Conservation (phyloP, 148 eudicot genomes). For the Tetragonia tetragonoides region DNA sequence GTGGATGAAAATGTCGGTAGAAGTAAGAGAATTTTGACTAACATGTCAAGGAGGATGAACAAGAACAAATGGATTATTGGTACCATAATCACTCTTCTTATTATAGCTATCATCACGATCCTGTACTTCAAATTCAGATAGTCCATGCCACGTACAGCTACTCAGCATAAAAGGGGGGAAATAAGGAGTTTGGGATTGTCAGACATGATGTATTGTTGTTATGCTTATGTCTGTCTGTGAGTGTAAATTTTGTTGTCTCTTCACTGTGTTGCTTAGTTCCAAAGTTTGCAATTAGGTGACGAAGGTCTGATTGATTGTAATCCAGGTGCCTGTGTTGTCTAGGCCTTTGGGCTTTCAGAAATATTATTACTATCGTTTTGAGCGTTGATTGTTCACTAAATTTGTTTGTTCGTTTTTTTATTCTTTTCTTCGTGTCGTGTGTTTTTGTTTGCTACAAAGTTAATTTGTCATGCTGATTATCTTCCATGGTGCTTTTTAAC, state of each 20-base stretch:
- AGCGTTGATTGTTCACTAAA: too few species aligned
- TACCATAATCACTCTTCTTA: conserved; percentile 41
- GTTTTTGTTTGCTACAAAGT: too few species aligned
- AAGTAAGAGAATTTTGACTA: conserved; percentile 51
- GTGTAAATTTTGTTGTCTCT: not conserved
- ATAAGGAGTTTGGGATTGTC: not conserved
- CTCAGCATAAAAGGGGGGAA: not conserved
- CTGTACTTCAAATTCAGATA: conserved; percentile 50
- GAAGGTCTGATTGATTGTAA: too few species aligned
- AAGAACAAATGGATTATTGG: conserved; percentile 56
- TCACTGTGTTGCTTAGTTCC: not conserved
- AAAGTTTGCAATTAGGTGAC: not conserved
- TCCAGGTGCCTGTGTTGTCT: too few species aligned
- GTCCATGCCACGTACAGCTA: not conserved
- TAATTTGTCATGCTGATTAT: too few species aligned
- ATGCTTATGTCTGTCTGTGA: not conserved
- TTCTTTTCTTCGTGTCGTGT: too few species aligned
- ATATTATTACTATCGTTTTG: too few species aligned
- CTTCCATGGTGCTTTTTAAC: too few species aligned
- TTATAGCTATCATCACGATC: conserved; percentile 43
- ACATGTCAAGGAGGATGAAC: conserved; percentile 58
- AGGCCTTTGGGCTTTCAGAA: too few species aligned
- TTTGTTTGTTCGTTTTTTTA: too few species aligned
- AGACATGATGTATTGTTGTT: too few species aligned
- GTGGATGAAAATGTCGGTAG: conserved; percentile 50